Evolutionary conservation across 176 grass and related monocot genomes (phyloP), one percentile per base, ranked within the genome.

Genomic region (Eragrostis nindensis): DNA sequence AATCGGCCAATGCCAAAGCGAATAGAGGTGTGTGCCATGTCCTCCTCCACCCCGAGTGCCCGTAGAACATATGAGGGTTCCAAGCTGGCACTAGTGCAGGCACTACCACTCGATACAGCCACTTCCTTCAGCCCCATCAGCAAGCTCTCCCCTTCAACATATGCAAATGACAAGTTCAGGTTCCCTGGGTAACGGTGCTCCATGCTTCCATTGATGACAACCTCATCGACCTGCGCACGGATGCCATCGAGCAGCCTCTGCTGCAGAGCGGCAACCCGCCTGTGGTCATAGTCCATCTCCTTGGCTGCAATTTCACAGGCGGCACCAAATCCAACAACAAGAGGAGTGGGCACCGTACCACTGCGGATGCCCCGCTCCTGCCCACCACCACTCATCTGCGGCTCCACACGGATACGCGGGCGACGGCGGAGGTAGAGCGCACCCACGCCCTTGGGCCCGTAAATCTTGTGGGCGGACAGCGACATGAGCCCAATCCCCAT

Each of bases 51-150:
- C 0, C 96, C 96, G 1, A 98, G 88, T 0, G 96, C 96, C 49
- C 92, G 52, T 21, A 98, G 86, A 7, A 98, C 92, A 18, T 95
- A 98, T 5, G 90, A 95, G 1, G 96, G 96, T 74, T 98, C 90
- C 70, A 98, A 79, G 71, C 96, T 98, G 19, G 96, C 96, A 64
- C 92, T 98, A 5, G 96, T 98, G 79, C 96, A 98, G 6, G 96
- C 96, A 2, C 96, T 98, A 7, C 96, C 96, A 21, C 96, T 98
- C 0, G 92, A 98, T 72, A 98, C 92, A 0, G 96, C 96, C 81
- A 98, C 92, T 81, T 98, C 96, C 86, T 98, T 98, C 9, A 98
- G 77, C 13, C 92, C 96, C 96, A 98, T 98, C 61, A 98, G 75
- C 30, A 98, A 80, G 82, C 96, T 98, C 88, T 98, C 96, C 43